Evolutionary conservation across 1,284 basidiomycete genomes (phyloP).

Genomic region (Cryptococcus neoformans): DNA sequence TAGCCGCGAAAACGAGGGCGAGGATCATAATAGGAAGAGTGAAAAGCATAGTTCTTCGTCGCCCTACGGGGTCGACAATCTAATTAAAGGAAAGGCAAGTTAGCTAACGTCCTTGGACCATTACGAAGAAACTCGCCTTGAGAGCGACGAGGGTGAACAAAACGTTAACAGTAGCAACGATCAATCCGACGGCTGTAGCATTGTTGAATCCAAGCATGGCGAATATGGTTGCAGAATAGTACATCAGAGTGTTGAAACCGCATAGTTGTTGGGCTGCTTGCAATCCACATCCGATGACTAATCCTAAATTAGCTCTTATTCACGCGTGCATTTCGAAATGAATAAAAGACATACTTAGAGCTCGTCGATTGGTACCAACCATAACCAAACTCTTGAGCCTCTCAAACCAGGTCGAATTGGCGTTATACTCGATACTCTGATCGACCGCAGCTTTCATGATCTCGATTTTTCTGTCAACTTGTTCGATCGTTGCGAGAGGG

Average conservation of each 20-base stretch:
- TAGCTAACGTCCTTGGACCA: not conserved
- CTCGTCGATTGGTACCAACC: constrained; percentile 63
- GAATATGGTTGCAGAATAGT: constrained; percentile 74
- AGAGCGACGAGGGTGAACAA: constrained; percentile 76
- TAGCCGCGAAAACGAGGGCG: constrained; percentile 65
- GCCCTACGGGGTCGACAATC: constrained; percentile 72
- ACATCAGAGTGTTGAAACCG: constrained; percentile 72
- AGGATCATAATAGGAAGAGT: constrained; percentile 75
- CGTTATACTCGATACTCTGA: constrained; percentile 61
- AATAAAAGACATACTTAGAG: constrained; percentile 57
- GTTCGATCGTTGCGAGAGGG: constrained; percentile 59
- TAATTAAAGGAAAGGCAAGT: not conserved
- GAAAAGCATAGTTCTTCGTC: constrained; percentile 70
- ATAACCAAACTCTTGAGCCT: constrained; percentile 58
- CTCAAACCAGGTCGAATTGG: constrained; percentile 61
- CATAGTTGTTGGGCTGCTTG: constrained; percentile 80
- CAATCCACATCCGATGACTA: constrained; percentile 71
- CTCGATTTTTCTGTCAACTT: constrained; percentile 65
- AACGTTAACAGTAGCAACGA: constrained; percentile 76
- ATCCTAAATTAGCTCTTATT: not conserved
- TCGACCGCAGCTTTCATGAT: constrained; percentile 60
- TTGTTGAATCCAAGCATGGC: constrained; percentile 75
- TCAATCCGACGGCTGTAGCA: constrained; percentile 72
- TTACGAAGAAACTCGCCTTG: constrained; percentile 49
- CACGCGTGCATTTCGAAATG: not conserved